Percentiles rank a stretch among this genome's conserved stretches.
These are phyloP conservation scores for Hypoxylon sp. DNA, from an alignment of 2,329 filamentous ascomycete genomes.

Conservation along the genomic window DNA sequence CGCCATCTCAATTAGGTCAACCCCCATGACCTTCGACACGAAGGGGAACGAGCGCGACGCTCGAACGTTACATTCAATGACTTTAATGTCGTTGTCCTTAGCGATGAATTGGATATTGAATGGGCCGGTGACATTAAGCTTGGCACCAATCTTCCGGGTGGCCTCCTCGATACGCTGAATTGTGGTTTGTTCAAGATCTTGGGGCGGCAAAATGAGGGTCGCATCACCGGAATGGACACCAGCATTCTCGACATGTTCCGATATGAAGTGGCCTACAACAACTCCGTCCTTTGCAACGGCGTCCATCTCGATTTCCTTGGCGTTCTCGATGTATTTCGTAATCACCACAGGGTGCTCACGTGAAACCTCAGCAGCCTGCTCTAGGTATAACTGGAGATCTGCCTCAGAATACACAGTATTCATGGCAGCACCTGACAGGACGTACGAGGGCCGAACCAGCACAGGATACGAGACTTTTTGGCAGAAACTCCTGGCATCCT, in stretches of 20 bases:
- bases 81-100: conserved; percentile 99
- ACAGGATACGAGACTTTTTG: conserved; percentile 92
- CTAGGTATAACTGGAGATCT: conserved; percentile 88
- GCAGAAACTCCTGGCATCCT: conserved; percentile 90
- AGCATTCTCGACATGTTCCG: conserved; percentile 98
- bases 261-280: conserved; percentile 96
- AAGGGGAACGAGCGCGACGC: conserved; percentile 98
- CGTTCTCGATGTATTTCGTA: conserved; percentile 99
- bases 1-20: conserved; percentile 98
- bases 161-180: conserved; percentile 94
- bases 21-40: conserved; percentile 98
- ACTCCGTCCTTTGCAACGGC: conserved; percentile 92
- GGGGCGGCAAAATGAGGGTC: conserved; percentile 92
- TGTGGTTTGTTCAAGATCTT: conserved; percentile 91
- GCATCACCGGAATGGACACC: conserved; percentile 99
- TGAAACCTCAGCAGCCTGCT: conserved; percentile 93
- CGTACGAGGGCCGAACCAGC: conserved; percentile 94
- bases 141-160: conserved; percentile 93
- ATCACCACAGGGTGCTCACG: conserved; percentile 97
- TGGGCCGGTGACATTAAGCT: conserved; percentile 94
- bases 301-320: conserved; percentile 99
- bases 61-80: conserved; percentile 98
- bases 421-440: conserved; percentile 97
- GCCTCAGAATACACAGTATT: conserved; percentile 98
- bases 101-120: conserved; percentile 99